Percentiles rank a stretch among this genome's conserved stretches.
phyloP scores from a whole-genome alignment of 345 rosid species.

The Gossypium stocksii region DNA sequence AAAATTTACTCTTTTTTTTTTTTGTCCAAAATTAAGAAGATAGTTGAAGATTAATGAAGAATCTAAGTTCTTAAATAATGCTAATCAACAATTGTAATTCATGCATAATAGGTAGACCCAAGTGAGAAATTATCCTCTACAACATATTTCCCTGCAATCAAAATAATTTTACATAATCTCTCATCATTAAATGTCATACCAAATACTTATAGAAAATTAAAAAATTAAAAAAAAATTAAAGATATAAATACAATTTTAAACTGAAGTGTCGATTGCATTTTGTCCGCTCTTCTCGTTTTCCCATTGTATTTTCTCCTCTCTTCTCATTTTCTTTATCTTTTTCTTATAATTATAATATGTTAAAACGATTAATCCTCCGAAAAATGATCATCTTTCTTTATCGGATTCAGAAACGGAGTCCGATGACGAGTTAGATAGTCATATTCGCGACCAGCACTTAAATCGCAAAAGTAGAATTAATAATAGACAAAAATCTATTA shows the following conservation, averaged over 20 bases:
- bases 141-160: neutral
- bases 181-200: neutral
- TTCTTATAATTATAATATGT: neutral
- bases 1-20: too few species aligned
- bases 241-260: neutral
- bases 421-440: neutral
- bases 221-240: too few species aligned
- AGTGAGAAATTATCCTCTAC: slow-evolving; percentile 1
- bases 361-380: neutral
- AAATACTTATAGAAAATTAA: neutral
- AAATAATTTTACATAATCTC: neutral
- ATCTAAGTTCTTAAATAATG: neutral
- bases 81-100: neutral
- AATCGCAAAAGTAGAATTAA: neutral
- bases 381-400: neutral
- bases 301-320: neutral
- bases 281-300: too few species aligned
- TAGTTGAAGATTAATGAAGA: neutral
- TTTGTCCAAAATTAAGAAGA: neutral
- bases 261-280: neutral
- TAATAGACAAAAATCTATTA: neutral
- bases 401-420: slow-evolving; percentile 12
- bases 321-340: neutral
- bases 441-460: neutral
- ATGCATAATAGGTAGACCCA: neutral